Evolutionary conservation across 768 basidiomycete species (phyloP).

Genomic region (Leucosporidium yakuticum): DNA sequence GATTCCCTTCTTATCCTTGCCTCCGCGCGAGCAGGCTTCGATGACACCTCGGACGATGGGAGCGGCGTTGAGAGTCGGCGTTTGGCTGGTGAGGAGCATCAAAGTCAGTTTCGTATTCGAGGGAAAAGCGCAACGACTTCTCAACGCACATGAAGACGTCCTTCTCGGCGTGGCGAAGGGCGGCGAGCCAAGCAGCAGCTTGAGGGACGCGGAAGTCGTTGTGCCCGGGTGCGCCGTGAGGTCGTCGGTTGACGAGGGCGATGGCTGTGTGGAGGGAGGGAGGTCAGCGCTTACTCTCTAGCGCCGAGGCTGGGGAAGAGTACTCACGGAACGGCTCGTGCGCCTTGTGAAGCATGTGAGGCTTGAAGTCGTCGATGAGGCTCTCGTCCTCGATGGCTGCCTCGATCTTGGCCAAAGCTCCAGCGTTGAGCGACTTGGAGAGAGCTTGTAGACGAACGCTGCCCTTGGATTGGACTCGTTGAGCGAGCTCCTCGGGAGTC

Average conservation of each 20-base stretch:
- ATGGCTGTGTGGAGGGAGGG: slow-evolving; percentile 56
- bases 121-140: background rate
- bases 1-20: slow-evolving; percentile 43
- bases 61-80: slow-evolving; percentile 63
- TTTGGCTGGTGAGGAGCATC: slow-evolving; percentile 50
- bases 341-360: slow-evolving; percentile 55
- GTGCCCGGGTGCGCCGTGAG: slow-evolving; percentile 49
- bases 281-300: background rate
- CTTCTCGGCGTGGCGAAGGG: slow-evolving; percentile 55
- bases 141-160: slow-evolving; percentile 57
- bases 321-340: slow-evolving; percentile 30
- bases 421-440: slow-evolving; percentile 39
- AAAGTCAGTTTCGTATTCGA: background rate
- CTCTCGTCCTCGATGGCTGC: slow-evolving; percentile 47
- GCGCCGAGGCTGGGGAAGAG: too few relatives aligned
- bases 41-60: slow-evolving; percentile 58
- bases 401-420: slow-evolving; percentile 45
- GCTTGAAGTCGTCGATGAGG: slow-evolving; percentile 53
- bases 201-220: slow-evolving; percentile 53
- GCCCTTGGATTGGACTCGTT: background rate
- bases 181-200: slow-evolving; percentile 62
- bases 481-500: too few relatives aligned
- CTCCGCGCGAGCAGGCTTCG: slow-evolving; percentile 55
- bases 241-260: slow-evolving; percentile 59
- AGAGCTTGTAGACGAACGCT: slow-evolving; percentile 24